Evolutionary conservation across 1,284 basidiomycete genomes (phyloP).

Genomic region (Ganoderma multipileum): DNA sequence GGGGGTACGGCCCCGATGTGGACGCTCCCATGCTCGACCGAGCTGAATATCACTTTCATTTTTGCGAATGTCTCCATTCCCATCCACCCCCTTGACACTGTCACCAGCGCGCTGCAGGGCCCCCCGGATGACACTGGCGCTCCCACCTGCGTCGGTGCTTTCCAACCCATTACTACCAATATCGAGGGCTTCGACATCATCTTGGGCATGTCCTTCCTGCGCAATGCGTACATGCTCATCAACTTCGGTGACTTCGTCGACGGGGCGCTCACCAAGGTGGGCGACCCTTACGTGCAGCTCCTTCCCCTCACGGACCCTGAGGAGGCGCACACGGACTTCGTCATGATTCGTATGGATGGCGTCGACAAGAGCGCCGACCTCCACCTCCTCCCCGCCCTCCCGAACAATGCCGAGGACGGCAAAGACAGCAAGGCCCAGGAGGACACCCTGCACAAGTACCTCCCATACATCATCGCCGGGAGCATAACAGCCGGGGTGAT

Average conservation of each 20-base stretch:
- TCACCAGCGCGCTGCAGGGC: conserved; percentile 39
- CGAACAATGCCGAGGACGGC: conserved; percentile 28
- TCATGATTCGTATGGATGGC: conserved; percentile 55
- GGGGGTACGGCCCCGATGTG: conserved; percentile 55
- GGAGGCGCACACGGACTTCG: conserved; percentile 59
- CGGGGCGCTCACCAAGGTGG: conserved; percentile 41
- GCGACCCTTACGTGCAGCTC: conserved; percentile 66
- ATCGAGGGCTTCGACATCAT: conserved; percentile 70
- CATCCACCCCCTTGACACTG: conserved; percentile 69
- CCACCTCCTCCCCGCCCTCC: conserved; percentile 56
- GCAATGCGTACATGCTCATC: conserved; percentile 69
- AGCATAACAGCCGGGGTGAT: conserved; percentile 35
- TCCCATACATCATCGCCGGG: conserved; percentile 42
- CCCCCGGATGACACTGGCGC: conserved; percentile 32
- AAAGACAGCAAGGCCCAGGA: conserved; percentile 20
- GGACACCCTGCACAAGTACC: conserved; percentile 37
- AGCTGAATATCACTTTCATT: conserved; percentile 68
- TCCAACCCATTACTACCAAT: conserved; percentile 73
- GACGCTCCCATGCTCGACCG: conserved; percentile 62
- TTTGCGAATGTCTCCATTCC: conserved; percentile 60
- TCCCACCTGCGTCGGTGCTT: conserved; percentile 44
- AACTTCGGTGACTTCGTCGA: conserved; percentile 65
- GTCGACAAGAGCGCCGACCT: conserved; percentile 52
- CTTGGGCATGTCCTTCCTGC: conserved; percentile 80
- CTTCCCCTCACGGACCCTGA: conserved; percentile 53